Evolutionary conservation across 176 grass and related monocot species (phyloP), one percentile per base, ranked within the genome.

Genomic region (Cymbopogon citratus): DNA sequence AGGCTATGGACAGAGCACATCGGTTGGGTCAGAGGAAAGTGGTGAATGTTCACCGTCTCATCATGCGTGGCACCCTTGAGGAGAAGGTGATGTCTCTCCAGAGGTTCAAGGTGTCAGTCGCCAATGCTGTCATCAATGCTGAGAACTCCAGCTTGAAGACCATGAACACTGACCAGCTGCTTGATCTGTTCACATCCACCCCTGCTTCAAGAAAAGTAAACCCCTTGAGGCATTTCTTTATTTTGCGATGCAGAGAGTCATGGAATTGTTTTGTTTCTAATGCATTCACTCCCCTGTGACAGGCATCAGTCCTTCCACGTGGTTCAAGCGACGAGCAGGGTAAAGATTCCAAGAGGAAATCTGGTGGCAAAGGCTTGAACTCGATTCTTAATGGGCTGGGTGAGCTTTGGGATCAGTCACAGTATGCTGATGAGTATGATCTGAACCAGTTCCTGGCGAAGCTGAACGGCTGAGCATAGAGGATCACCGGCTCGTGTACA

Each of bases 1-100:
- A 99, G 96, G 96, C 96, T 6, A 99, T 99, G 96, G 96, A 99
- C 83, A 99, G 96, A 88, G 96, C 91, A 64, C 96, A 99, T 75
- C 92, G 91, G 56, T 60, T 99, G 69, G 96, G 96, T 51, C 96
- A 99, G 81, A 88, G 87, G 60, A 95, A 90, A 88, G 96, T 99
- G 40, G 96, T 99, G 36, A 99, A 93, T 74, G 96, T 99, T 59
- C 96, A 99, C 80, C 90, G 96, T 64, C 85, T 99, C 24, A 95
- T 99, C 78, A 99, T 95, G 96, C 86, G 92, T 5, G 92, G 96
- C 70, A 99, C 92, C 67, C 78, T 99, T 57, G 96, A 99, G 87
- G 96, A 99, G 80, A 99, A 99, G 87, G 92, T 95, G 54, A 99
- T 99, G 92, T 93, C 90, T 73, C 91, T 95, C n/a, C 96, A 95